phyloP scores from a whole-genome alignment of 1,284 basidiomycete species.

The Taiwanofungus camphoratus region DNA sequence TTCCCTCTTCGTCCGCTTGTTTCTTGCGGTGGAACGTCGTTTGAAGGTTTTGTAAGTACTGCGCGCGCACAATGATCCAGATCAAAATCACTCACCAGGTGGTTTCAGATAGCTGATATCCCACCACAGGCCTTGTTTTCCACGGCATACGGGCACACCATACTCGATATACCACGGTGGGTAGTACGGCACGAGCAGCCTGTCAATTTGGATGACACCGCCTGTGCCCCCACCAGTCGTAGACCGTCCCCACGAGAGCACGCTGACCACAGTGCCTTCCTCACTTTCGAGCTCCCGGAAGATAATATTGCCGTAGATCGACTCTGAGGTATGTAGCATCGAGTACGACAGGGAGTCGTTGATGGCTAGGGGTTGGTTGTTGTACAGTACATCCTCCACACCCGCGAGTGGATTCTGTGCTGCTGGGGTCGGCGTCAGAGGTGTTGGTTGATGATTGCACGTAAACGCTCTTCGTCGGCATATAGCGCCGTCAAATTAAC shows the following conservation, averaged over 20 bases:
- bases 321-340: conserved; percentile 51
- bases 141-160: too few relatives aligned
- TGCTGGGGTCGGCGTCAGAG: conserved; percentile 34
- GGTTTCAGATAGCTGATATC: too few relatives aligned
- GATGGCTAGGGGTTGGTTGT: conserved; percentile 67
- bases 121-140: too few relatives aligned
- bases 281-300: conserved; percentile 58
- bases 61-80: too few relatives aligned
- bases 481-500: conserved; percentile 81
- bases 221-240: conserved; percentile 66
- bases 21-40: too few relatives aligned
- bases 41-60: too few relatives aligned
- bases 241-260: conserved; percentile 79
- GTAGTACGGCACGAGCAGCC: conserved; percentile 78
- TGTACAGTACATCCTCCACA: conserved; percentile 40
- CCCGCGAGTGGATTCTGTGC: too few relatives aligned
- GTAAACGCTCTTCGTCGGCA: conserved; percentile 53
- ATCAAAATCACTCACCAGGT: too few relatives aligned
- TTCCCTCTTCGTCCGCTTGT: too few relatives aligned
- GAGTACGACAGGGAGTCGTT: conserved; percentile 68
- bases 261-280: conserved; percentile 44
- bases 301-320: conserved; percentile 75
- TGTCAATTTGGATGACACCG: conserved; percentile 87
- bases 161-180: conserved; percentile 78
- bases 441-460: conserved; percentile 80